phyloP scores from a whole-genome alignment of 2,329 filamentous ascomycete species.

The Pestalotiopsis sp. region DNA sequence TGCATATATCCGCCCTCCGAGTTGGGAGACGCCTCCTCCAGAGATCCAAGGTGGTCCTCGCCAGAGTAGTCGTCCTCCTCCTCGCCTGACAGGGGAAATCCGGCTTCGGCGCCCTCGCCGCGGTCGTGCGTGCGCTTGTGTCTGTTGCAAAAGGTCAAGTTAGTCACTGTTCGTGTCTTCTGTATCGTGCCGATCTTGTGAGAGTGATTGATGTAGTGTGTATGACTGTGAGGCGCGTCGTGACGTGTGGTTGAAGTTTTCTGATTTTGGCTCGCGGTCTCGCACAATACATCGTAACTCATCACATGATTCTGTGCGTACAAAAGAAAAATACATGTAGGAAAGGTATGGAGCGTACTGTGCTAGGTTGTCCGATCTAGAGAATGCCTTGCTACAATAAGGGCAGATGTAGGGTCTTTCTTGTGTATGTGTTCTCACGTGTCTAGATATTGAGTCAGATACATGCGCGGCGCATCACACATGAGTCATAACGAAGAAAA shows the following conservation, averaged over 20 bases:
- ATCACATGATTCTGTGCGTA: constrained; percentile 40
- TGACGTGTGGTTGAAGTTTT: constrained; percentile 33
- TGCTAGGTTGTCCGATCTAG: constrained; percentile 96
- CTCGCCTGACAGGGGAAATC: constrained; percentile 73
- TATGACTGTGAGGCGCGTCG: constrained; percentile 34
- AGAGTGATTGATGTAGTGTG: constrained; percentile 21
- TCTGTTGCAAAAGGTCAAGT: constrained; percentile 55
- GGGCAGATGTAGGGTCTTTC: constrained; percentile 98
- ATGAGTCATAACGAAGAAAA: constrained; percentile 42
- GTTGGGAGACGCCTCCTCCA: constrained; percentile 77
- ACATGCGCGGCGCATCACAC: constrained; percentile 42
- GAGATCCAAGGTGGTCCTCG: constrained; percentile 80
- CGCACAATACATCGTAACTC: constrained; percentile 43
- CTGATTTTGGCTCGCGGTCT: constrained; percentile 29
- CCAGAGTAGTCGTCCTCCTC: constrained; percentile 83
- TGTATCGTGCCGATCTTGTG: constrained; percentile 1
- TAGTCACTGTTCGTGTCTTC: constrained; percentile 29
- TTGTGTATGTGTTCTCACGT: constrained; percentile 98
- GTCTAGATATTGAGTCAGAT: constrained; percentile 67
- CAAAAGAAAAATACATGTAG: constrained; percentile 38
- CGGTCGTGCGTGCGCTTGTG: constrained; percentile 80
- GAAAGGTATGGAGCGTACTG: constrained; percentile 69
- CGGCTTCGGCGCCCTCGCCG: constrained; percentile 61
- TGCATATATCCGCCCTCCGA: constrained; percentile 68
- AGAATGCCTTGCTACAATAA: constrained; percentile 98